Percentiles rank a stretch among this genome's conserved stretches.
Conservation (phyloP, 2,329 filamentous ascomycete genomes). For the Paradendryphiella salina region DNA sequence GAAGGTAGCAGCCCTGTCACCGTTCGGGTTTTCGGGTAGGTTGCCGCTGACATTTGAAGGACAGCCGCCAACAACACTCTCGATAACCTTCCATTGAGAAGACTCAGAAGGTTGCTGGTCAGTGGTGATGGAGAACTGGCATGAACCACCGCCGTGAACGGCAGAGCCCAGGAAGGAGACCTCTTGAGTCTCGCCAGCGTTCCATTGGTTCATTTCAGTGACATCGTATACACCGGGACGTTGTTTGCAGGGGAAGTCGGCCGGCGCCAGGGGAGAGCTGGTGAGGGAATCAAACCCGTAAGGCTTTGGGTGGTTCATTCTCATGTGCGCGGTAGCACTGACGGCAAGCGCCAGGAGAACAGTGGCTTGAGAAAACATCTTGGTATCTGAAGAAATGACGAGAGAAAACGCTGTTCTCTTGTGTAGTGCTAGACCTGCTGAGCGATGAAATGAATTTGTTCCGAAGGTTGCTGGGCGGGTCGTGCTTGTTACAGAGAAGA, state of each 20-base stretch:
- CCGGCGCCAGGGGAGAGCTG: slow-evolving; percentile 66
- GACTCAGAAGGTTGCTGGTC: slow-evolving; percentile 65
- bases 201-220: slow-evolving; percentile 62
- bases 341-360: slow-evolving; percentile 60
- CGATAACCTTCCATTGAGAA: slow-evolving; percentile 83
- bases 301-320: slow-evolving; percentile 69
- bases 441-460: slow-evolving; percentile 33
- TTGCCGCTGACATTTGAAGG: slow-evolving; percentile 62
- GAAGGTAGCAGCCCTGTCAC: slow-evolving; percentile 65
- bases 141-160: slow-evolving; percentile 87
- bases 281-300: slow-evolving; percentile 55
- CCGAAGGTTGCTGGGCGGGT: slow-evolving; percentile 9
- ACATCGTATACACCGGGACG: slow-evolving; percentile 53
- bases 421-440: slow-evolving; percentile 47
- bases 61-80: slow-evolving; percentile 85
- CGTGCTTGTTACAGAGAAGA: slow-evolving; percentile 6
- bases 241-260: slow-evolving; percentile 83
- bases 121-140: slow-evolving; percentile 84
- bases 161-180: slow-evolving; percentile 54
- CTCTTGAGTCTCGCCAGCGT: slow-evolving; percentile 55
- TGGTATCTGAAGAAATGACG: slow-evolving; percentile 37
- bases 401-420: slow-evolving; percentile 23
- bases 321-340: slow-evolving; percentile 72
- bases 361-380: slow-evolving; percentile 57
- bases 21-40: slow-evolving; percentile 23